Conservation (phyloP, 495 filamentous ascomycete genomes). For the Talaromyces thailandensis region DNA sequence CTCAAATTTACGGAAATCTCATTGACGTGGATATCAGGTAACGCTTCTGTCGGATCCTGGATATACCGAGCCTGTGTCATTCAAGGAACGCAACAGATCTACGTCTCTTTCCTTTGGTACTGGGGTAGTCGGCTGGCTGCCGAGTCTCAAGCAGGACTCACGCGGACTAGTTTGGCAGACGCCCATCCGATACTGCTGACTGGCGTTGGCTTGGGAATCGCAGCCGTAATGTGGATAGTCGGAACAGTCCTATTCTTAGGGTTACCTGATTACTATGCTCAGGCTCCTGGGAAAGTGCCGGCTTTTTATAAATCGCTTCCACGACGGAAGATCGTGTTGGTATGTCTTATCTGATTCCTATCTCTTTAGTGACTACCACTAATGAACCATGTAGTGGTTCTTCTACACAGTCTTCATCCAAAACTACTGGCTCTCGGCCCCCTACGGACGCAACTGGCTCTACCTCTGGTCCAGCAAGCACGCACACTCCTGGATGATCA, state of each 20-base stretch:
- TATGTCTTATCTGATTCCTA: conserved; percentile 2
- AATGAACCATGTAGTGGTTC: conserved; percentile 11
- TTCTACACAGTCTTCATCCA: conserved; percentile 47
- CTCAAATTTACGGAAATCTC: not conserved
- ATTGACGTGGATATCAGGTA: conserved; percentile 18
- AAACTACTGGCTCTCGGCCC: conserved; percentile 56
- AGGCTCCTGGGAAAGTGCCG: conserved; percentile 21
- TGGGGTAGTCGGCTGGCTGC: conserved; percentile 45
- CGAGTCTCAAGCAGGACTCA: conserved; percentile 14
- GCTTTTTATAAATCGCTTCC: conserved; percentile 33
- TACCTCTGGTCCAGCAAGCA: conserved; percentile 48
- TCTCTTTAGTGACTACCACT: not conserved
- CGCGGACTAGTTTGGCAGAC: conserved; percentile 11
- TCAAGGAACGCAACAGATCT: conserved; percentile 56
- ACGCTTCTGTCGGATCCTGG: conserved; percentile 53
- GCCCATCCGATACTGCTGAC: conserved; percentile 32
- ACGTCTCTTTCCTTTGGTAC: conserved; percentile 56
- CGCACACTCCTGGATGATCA: conserved; percentile 42
- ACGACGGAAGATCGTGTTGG: conserved; percentile 49
- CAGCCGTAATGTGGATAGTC: conserved; percentile 48
- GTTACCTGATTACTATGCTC: conserved; percentile 54
- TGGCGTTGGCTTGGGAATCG: conserved; percentile 38
- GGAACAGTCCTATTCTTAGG: conserved; percentile 44
- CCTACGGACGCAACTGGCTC: conserved; percentile 54
- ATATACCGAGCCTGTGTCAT: conserved; percentile 54